Conservation (phyloP, 129 eudicot species). For the Flaveria brownii region DNA sequence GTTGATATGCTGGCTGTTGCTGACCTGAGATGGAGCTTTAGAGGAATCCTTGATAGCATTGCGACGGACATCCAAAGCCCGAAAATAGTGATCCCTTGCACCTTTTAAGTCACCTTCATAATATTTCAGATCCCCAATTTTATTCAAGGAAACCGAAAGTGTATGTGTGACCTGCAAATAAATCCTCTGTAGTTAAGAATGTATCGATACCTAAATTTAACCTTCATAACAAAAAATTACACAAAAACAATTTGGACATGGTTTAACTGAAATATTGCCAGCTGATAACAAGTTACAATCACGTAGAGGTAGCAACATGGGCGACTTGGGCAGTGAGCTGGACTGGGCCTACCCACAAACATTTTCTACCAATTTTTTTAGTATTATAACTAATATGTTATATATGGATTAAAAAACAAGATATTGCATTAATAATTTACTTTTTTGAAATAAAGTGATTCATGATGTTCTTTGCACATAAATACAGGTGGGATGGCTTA, state of each 20-base stretch:
- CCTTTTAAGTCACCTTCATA: conserved; percentile 78
- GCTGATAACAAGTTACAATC: neutral
- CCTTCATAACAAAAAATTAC: conserved; percentile 4
- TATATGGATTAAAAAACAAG: neutral
- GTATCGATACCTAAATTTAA: neutral
- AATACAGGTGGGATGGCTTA: neutral
- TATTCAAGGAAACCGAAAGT: conserved; percentile 84
- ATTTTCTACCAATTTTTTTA: neutral
- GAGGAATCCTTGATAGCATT: conserved; percentile 62
- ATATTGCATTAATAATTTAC: neutral
- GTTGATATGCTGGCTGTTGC: conserved; percentile 13
- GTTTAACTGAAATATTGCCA: neutral
- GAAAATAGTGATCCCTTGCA: conserved; percentile 62
- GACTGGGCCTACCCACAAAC: neutral
- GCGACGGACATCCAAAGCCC: conserved; percentile 77
- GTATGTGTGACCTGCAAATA: conserved; percentile 78
- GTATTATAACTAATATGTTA: neutral
- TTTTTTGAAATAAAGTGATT: neutral
- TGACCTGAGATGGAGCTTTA: conserved; percentile 71
- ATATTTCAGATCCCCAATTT: conserved; percentile 86
- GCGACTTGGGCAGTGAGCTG: neutral
- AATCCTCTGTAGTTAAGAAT: neutral
- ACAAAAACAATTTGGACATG: neutral
- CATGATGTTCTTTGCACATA: neutral
- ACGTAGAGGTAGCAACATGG: neutral